Conservation (phyloP, 2,329 filamentous ascomycete species). For the Gaeumannomyces sp. region DNA sequence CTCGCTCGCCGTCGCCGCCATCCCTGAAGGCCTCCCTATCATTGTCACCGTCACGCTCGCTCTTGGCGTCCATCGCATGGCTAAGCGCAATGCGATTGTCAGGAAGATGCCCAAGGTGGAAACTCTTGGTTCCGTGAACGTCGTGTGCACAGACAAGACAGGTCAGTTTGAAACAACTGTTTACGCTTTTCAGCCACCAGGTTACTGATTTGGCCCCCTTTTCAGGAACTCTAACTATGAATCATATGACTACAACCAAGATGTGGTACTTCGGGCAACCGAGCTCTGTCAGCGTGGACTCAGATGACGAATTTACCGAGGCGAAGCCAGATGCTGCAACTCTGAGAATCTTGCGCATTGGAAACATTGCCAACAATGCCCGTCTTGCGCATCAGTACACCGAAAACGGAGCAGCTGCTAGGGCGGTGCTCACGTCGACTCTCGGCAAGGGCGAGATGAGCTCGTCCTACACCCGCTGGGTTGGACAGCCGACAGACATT, state of each 20-base stretch:
- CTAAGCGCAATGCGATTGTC: slow-evolving; percentile 89
- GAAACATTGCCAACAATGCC: slow-evolving; percentile 94
- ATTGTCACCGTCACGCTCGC: slow-evolving; percentile 97
- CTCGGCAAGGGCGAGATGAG: slow-evolving; percentile 54
- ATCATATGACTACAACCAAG: slow-evolving; percentile 96
- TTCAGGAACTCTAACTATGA: slow-evolving; percentile 81
- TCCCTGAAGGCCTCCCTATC: slow-evolving; percentile 92
- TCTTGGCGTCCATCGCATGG: slow-evolving; percentile 93
- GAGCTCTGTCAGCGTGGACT: slow-evolving; percentile 44
- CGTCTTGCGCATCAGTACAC: slow-evolving; percentile 67
- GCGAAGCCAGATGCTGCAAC: slow-evolving; percentile 64
- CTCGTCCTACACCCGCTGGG: slow-evolving; percentile 75
- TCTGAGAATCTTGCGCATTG: slow-evolving; percentile 77
- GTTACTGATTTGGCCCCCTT: neutral
- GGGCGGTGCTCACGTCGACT: slow-evolving; percentile 81
- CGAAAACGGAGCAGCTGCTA: slow-evolving; percentile 64
- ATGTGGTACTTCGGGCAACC: slow-evolving; percentile 86
- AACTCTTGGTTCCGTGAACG: slow-evolving; percentile 95
- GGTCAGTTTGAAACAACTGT: slow-evolving; percentile 36
- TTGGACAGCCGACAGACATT: slow-evolving; percentile 94
- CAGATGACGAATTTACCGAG: slow-evolving; percentile 48
- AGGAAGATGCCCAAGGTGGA: slow-evolving; percentile 94
- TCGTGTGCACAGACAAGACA: slow-evolving; percentile 99
- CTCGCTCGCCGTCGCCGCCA: slow-evolving; percentile 90
- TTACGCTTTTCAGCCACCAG: neutral